Evolutionary conservation across 768 basidiomycete species (phyloP), one percentile per base, ranked within the genome.

Genomic region (Cytidiella melzeri): DNA sequence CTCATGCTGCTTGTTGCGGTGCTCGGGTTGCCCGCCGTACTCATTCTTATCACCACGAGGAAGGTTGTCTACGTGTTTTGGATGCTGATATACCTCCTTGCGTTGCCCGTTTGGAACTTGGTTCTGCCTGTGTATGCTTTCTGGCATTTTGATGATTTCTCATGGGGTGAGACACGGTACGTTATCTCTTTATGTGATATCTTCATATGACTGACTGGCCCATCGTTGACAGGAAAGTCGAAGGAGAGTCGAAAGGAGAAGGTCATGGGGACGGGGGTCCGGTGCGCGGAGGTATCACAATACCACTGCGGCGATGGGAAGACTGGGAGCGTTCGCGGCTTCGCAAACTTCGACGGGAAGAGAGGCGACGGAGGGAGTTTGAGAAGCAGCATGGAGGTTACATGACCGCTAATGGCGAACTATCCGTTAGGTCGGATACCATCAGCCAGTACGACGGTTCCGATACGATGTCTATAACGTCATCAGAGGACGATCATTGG

Each of bases 111-210:
- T 25, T 99, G 96, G 96, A 97, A 97, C 66, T 87, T 95, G 55
- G 71, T 95, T 39, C 74, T 97, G 3, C 94, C 95, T 10, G 72
- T 96, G 7, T 99, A 99, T 68, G 87, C 94, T 12, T 98, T 98
- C 66, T 96, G 93, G 92, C 94, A 98, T 68, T 97, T 99, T 66
- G 95, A 98, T 56, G 96, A 99, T 68, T 98, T 99, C 69, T 93
- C 92, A 24, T 99, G 96, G 96, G 96, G 96, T 60, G 92, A 97
- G 69, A 99, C 96, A 18, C 83, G 94, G 91, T 91, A 60, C 47
- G 82, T 68, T 28, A 4, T 6, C 25, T 23, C 25, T 12, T 25
- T 26, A 15, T 37, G 28, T n/a, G n/a, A n/a, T n/a, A n/a, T n/a
- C n/a, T n/a, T 25, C 12, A 34, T 41, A 25, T 28, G 24, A 3